Conservation (phyloP, 768 basidiomycete species). For the Xerocomellus dryophilus region DNA sequence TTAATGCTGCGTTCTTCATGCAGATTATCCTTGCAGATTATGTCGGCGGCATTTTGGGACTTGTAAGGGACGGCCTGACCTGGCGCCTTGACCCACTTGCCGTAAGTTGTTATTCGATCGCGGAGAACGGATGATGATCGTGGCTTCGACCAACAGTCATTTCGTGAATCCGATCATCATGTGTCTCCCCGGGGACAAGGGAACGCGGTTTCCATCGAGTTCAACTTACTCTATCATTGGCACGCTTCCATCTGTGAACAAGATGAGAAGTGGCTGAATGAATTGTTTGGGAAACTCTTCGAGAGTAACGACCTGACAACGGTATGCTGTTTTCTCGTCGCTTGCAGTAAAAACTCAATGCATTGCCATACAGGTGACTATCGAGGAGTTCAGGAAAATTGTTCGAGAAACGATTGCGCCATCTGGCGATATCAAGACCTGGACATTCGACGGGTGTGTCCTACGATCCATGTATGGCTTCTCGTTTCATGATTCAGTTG, state of each 20-base stretch:
- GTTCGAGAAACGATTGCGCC: constrained; percentile 13
- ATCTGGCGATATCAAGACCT: constrained; percentile 35
- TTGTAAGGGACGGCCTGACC: constrained; percentile 55
- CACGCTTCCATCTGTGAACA: constrained; percentile 56
- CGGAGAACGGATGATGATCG: neutral
- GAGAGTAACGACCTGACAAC: constrained; percentile 37
- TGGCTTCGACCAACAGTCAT: constrained; percentile 35
- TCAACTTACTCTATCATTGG: constrained; percentile 62
- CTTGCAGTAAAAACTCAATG: neutral
- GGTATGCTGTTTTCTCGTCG: constrained; percentile 28
- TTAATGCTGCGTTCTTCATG: constrained; percentile 73
- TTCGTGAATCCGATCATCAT: constrained; percentile 49
- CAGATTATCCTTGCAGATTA: constrained; percentile 70
- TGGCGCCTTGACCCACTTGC: constrained; percentile 72
- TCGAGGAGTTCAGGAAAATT: constrained; percentile 17
- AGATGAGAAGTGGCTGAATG: constrained; percentile 56
- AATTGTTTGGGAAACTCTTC: constrained; percentile 45
- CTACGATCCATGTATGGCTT: neutral
- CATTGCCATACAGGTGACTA: constrained; percentile 14
- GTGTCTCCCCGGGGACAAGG: constrained; percentile 65
- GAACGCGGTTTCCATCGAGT: constrained; percentile 75
- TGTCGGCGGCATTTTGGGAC: constrained; percentile 69
- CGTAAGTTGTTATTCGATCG: constrained; percentile 32
- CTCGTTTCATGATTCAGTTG: neutral
- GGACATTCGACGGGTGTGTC: constrained; percentile 53